A percentile compares a stretch with the other conserved stretches of the same genome.
phyloP scores from a whole-genome alignment of 192 early-diverging fungal species.

The Gonapodya prolifera region DNA sequence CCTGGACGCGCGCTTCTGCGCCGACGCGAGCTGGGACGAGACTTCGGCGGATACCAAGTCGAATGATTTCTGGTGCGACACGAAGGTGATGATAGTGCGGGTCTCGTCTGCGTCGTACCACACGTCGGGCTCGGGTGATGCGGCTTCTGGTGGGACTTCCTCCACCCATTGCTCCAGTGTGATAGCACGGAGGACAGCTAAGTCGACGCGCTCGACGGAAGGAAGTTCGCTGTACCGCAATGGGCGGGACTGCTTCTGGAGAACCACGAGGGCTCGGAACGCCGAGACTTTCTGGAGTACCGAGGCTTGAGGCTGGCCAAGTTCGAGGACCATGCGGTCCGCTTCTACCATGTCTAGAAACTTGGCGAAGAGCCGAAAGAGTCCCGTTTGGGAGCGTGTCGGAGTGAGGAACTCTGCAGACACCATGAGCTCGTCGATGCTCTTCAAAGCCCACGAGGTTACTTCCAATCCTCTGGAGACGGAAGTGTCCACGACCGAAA shows the following conservation, averaged over 20 bases:
- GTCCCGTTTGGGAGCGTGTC: background rate
- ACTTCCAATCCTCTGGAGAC: background rate
- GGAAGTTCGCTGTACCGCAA: background rate
- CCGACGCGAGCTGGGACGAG: background rate
- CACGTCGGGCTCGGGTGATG: background rate
- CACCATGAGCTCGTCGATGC: background rate
- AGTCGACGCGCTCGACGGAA: background rate
- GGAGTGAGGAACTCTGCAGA: background rate
- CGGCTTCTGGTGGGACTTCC: background rate
- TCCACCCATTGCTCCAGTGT: background rate
- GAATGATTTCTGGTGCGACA: background rate
- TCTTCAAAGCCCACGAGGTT: background rate
- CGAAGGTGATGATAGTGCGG: background rate
- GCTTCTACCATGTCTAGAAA: background rate
- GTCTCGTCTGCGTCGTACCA: background rate
- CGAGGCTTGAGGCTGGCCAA: background rate
- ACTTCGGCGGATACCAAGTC: background rate
- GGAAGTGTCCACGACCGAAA: background rate
- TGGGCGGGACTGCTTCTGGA: background rate
- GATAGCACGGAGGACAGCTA: background rate
- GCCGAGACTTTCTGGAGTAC: background rate
- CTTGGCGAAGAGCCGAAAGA: background rate
- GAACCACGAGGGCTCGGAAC: background rate
- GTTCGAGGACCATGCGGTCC: background rate
- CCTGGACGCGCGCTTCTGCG: background rate